Conservation (phyloP, 75 land plant species). For the Ceratopteris richardii region DNA sequence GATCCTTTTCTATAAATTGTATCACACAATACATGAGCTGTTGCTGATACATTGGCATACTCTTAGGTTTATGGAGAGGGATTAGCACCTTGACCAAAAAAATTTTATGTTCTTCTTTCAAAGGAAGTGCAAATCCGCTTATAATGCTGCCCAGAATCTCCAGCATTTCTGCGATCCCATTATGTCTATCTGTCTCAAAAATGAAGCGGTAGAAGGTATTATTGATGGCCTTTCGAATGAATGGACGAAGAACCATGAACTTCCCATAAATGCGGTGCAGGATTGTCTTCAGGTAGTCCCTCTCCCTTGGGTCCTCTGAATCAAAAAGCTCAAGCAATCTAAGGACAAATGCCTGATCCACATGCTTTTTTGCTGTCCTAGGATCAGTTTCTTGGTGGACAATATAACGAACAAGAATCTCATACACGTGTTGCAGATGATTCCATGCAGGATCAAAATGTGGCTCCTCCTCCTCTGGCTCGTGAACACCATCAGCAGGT, state of each 20-base stretch:
- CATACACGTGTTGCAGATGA: conserved; percentile 78
- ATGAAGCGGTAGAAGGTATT: conserved; percentile 83
- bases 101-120: conserved; percentile 83
- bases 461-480: conserved; percentile 83
- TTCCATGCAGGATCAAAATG: conserved; percentile 86
- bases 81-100: conserved; percentile 67
- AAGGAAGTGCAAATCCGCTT: conserved; percentile 80
- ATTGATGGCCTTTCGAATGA: conserved; percentile 78
- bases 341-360: conserved; percentile 83
- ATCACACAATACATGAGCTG: conserved; percentile 77
- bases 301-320: conserved; percentile 87
- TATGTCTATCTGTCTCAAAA: conserved; percentile 90
- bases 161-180: conserved; percentile 84
- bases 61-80: conserved; percentile 81
- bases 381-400: conserved; percentile 80
- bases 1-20: conserved; percentile 87
- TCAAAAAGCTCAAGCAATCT: too few species aligned
- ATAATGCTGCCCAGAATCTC: conserved; percentile 88
- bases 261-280: conserved; percentile 82
- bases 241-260: conserved; percentile 87
- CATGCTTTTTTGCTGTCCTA: conserved; percentile 70
- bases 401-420: conserved; percentile 65
- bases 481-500: conserved; percentile 48
- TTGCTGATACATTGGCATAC: conserved; percentile 73
- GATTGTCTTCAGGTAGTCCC: conserved; percentile 80